Conservation (phyloP, 208 protist species). For the Leishmania tropica region DNA sequence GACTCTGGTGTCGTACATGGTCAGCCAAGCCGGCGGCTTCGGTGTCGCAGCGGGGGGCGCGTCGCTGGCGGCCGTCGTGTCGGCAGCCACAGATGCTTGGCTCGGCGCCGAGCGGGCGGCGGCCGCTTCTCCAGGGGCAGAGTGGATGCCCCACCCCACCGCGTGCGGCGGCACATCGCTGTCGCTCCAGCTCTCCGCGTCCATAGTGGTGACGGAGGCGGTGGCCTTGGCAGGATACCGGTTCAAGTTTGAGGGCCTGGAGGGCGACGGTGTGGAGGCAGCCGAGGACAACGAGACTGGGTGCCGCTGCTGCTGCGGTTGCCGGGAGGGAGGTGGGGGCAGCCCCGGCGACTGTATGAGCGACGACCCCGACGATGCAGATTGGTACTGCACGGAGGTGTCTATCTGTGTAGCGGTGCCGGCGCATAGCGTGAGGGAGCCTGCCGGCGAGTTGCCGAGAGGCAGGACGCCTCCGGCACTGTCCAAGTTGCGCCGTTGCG, state of each 20-base stretch:
- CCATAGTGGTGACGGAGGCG: neutral
- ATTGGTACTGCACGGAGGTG: neutral
- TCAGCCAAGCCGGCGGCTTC: neutral
- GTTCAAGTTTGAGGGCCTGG: neutral
- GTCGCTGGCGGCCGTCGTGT: neutral
- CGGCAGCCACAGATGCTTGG: neutral
- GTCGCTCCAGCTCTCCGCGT: slow-evolving; percentile 3
- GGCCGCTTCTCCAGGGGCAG: neutral
- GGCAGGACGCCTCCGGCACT: neutral
- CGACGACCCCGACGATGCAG: neutral
- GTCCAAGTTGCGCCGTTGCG: neutral
- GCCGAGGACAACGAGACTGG: neutral
- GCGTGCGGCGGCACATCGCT: neutral
- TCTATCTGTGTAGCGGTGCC: neutral
- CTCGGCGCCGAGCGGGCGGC: neutral
- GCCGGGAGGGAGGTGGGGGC: neutral
- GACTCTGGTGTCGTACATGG: neutral
- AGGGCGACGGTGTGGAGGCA: slow-evolving; percentile 1
- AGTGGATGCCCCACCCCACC: neutral
- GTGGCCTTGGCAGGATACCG: neutral
- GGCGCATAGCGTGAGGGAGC: neutral
- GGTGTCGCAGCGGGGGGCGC: neutral
- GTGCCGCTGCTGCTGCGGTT: neutral
- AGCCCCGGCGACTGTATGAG: neutral
- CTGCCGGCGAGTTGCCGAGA: neutral